phyloP scores from a whole-genome alignment of 176 grass and related monocot genomes.

The Dactylis glomerata region DNA sequence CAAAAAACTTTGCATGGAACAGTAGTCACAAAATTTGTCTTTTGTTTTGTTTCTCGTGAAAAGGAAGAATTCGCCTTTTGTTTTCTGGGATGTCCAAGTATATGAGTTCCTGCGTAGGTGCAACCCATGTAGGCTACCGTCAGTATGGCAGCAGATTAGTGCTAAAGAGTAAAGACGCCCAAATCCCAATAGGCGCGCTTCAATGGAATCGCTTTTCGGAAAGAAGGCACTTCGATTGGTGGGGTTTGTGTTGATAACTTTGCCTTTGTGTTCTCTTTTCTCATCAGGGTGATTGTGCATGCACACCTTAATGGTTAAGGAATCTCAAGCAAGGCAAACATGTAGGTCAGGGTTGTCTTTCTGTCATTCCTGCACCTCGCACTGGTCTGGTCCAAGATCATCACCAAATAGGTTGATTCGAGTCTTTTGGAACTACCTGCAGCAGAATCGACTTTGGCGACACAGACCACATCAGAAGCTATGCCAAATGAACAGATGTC shows the following conservation, averaged over 20 bases:
- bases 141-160: slow-evolving; percentile 20
- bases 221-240: slow-evolving; percentile 29
- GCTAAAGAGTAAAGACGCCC: slow-evolving; percentile 29
- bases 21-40: neutral
- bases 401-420: neutral
- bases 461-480: neutral
- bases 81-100: neutral
- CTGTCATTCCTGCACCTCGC: slow-evolving; percentile 9
- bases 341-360: slow-evolving; percentile 11
- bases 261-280: neutral
- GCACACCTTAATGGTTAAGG: slow-evolving; percentile 47
- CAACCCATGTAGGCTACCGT: neutral
- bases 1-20: neutral
- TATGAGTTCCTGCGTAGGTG: neutral
- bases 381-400: neutral
- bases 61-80: neutral
- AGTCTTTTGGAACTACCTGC: slow-evolving; percentile 22
- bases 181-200: slow-evolving; percentile 2
- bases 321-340: slow-evolving; percentile 33
- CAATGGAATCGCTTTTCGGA: slow-evolving; percentile 39
- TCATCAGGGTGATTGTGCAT: neutral
- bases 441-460: slow-evolving; percentile 17
- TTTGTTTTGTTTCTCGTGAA: neutral
- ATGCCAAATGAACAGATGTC: neutral
- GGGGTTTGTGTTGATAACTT: neutral